Base-by-base conservation (phyloP, 2,329 filamentous ascomycete genomes). In the Pyrenophora teres region DNA sequence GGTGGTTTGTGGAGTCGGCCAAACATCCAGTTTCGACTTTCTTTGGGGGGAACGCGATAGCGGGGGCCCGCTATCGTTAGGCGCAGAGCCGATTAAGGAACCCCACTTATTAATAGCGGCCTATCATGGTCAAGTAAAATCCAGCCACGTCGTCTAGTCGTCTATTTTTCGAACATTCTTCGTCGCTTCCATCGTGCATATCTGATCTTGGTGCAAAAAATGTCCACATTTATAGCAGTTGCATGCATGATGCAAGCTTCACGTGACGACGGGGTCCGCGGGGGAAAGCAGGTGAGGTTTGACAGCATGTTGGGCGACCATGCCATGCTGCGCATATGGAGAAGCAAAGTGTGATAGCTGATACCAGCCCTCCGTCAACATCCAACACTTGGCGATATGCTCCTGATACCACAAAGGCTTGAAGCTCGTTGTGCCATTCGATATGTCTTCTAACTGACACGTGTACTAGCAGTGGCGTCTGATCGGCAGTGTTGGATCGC, bases 61-160 rank as follows among this genome's bases (percentile, higher is more conserved):
- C 45, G 50, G 45, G 53, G 46, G 44, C 30, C 41, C 39, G 42
- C 53, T 57, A 59, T 56, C 56, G 46, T 50, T 64, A 61, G 48
- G 54, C 61, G 57, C 59, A 42, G 49, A 52, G 45, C 52, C 56
- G 57, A 59, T 47, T 52, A 42, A 30, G 10, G 5, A 30, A 2
- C 50, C 40, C 49, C 50, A 38, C 49, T 50, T 56, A 61, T 51
- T 47, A 53, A 50, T 57, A 56, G 59, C 39, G 21, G 8, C 54
- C 50, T 50, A 62, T 52, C 40, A 49, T 10, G 31, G n/a, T 23
- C 21, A 23, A 40, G 21, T 15, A 50, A 47, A 41, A 53, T 41
- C 38, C 37, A 46, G 50, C 45, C 39, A 38, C 46, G 44, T 56
- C 50, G 43, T 40, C 37, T 40, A 35, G 49, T 50, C 49, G 35